These are phyloP conservation scores for Astragalus glycyphyllos DNA, from an alignment of 306 rosid genomes.

Conservation along the genomic window DNA sequence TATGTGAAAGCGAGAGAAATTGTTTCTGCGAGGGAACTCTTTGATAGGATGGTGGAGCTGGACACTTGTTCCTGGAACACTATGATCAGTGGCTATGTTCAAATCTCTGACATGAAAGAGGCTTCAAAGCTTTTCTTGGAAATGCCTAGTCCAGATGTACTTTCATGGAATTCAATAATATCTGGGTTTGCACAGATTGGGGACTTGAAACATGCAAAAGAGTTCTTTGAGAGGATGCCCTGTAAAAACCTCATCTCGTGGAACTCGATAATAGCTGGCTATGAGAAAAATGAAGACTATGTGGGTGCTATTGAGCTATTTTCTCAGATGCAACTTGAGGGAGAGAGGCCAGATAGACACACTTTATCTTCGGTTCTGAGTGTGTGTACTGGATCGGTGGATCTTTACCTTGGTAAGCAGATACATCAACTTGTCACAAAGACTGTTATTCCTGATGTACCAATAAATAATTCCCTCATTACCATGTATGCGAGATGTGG, in stretches of 20 bases:
- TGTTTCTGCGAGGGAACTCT: conserved; percentile 53
- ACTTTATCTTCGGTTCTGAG: conserved; percentile 55
- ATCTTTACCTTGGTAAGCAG: conserved; percentile 60
- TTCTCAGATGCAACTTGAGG: conserved; percentile 54
- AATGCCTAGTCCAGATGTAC: conserved; percentile 52
- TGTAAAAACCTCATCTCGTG: conserved; percentile 51
- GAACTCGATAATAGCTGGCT: conserved; percentile 60
- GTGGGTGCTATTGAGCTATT: conserved; percentile 50
- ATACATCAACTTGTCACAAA: conserved; percentile 55
- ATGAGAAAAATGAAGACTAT: conserved; percentile 51
- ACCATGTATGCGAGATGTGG: conserved; percentile 67
- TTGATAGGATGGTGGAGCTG: conserved; percentile 52
- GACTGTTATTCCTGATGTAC: conserved; percentile 53
- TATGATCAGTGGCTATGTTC: conserved; percentile 57
- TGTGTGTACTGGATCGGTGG: conserved; percentile 55
- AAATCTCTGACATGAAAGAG: conserved; percentile 52
- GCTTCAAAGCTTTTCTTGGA: conserved; percentile 50
- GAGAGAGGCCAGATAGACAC: conserved; percentile 58
- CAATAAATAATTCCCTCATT: conserved; percentile 55
- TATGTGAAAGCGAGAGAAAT: conserved; percentile 52
- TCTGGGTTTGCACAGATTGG: conserved; percentile 55
- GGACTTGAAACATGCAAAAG: conserved; percentile 40
- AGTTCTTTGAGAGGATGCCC: conserved; percentile 56
- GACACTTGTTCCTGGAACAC: conserved; percentile 60
- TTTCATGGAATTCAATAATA: conserved; percentile 57